Conservation (phyloP, 2,329 filamentous ascomycete genomes). For the Corinectria fuckeliana region DNA sequence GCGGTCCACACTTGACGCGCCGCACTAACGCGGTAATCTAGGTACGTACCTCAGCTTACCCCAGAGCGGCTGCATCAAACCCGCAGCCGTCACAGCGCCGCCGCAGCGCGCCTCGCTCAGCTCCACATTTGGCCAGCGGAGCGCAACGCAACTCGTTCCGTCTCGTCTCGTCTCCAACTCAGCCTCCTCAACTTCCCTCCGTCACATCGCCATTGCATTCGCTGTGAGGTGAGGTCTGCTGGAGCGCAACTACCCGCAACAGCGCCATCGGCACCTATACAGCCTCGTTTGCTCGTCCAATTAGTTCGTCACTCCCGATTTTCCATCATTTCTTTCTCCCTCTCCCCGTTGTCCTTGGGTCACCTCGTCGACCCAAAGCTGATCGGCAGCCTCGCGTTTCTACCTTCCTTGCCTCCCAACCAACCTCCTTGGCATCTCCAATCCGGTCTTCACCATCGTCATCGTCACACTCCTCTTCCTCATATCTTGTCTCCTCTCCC, state of each 20-base stretch:
- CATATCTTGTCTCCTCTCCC: conserved; percentile 15
- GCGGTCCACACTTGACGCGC: neutral
- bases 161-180: conserved; percentile 32
- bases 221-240: conserved; percentile 32
- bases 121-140: conserved; percentile 23
- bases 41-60: conserved; percentile 12
- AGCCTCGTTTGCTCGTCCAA: conserved; percentile 41
- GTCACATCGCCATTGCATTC: conserved; percentile 25
- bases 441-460: conserved; percentile 16
- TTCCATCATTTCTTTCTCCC: conserved; percentile 32
- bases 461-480: conserved; percentile 15
- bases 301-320: conserved; percentile 45
- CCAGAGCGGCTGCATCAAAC: conserved; percentile 24
- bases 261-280: conserved; percentile 33
- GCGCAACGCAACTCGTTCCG: conserved; percentile 21
- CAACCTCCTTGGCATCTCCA: conserved; percentile 25
- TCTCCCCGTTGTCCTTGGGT: conserved; percentile 25
- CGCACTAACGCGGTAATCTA: conserved; percentile 4
- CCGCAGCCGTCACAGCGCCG: conserved; percentile 26
- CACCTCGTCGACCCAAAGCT: conserved; percentile 27
- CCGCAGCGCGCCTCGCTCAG: conserved; percentile 28
- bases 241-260: conserved; percentile 31
- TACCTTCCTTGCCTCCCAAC: conserved; percentile 27
- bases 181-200: conserved; percentile 40
- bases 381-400: conserved; percentile 37